These are phyloP conservation scores for Leccinellum luteum DNA, from an alignment of 768 basidiomycete genomes.

Conservation along the genomic window DNA sequence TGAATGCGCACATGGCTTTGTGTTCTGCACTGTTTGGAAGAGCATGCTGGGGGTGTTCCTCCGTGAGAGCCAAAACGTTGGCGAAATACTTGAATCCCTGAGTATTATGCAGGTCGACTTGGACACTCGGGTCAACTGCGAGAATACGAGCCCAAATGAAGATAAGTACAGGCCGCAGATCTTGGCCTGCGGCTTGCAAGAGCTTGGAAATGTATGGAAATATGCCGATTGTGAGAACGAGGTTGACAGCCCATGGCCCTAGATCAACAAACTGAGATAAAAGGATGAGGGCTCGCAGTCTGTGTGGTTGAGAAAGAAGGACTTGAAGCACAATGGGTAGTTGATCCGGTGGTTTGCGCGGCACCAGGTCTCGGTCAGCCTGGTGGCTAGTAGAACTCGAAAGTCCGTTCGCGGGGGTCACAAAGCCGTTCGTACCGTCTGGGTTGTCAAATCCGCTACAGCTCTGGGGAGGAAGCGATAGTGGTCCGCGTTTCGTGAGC, in stretches of 20 bases:
- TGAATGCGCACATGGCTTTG: slow-evolving; percentile 98
- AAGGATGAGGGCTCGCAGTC: slow-evolving; percentile 91
- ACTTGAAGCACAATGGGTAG: slow-evolving; percentile 98
- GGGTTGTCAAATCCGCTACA: slow-evolving; percentile 31
- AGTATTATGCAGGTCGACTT: slow-evolving; percentile 80
- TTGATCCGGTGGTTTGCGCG: slow-evolving; percentile 93
- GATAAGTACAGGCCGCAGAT: slow-evolving; percentile 95
- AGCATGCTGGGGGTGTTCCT: slow-evolving; percentile 50
- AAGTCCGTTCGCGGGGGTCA: slow-evolving; percentile 18
- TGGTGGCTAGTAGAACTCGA: slow-evolving; percentile 5
- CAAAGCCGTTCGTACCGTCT: slow-evolving; percentile 15
- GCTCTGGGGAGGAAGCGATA: slow-evolving; percentile 60
- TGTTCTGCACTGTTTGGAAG: slow-evolving; percentile 96
- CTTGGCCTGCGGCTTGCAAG: slow-evolving; percentile 90
- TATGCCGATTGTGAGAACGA: slow-evolving; percentile 94
- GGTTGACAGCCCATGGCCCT: slow-evolving; percentile 97
- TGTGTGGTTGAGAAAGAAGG: slow-evolving; percentile 92
- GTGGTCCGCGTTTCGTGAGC: slow-evolving; percentile 69
- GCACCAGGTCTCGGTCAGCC: slow-evolving; percentile 52
- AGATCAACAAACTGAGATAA: slow-evolving; percentile 97
- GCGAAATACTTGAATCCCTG: slow-evolving; percentile 87
- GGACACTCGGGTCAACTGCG: slow-evolving; percentile 92
- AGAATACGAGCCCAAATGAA: slow-evolving; percentile 99
- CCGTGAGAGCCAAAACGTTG: slow-evolving; percentile 64
- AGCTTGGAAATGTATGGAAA: slow-evolving; percentile 98